A percentile compares a stretch with the other conserved stretches of the same genome.
phyloP scores from a whole-genome alignment of 1,284 basidiomycete species.

The Macrocybe sp. region DNA sequence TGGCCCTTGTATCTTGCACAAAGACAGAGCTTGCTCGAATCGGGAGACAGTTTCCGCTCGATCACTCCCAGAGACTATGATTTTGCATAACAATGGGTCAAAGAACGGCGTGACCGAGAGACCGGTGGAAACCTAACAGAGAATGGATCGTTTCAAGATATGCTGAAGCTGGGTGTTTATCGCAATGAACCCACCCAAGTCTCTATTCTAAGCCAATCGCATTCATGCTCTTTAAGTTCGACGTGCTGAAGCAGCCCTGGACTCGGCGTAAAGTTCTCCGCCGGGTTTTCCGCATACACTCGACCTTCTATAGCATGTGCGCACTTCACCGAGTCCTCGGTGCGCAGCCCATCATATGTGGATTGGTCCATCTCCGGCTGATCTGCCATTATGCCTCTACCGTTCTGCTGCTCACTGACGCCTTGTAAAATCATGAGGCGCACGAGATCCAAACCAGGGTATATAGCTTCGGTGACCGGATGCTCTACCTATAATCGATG shows the following conservation, averaged over 20 bases:
- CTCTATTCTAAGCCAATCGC: conserved; percentile 49
- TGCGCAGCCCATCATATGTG: conserved; percentile 23
- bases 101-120: conserved; percentile 49
- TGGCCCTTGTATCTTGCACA: conserved; percentile 35
- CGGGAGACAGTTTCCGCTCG: conserved; percentile 38
- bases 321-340: conserved; percentile 6
- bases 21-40: conserved; percentile 30
- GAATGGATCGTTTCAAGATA: too few relatives aligned
- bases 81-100: conserved; percentile 54
- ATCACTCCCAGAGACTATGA: conserved; percentile 40
- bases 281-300: conserved; percentile 65
- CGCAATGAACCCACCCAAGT: conserved; percentile 39
- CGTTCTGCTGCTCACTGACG: conserved; percentile 26
- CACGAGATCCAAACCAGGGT: conserved; percentile 59
- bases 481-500: conserved; percentile 53
- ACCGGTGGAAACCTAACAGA: conserved; percentile 43
- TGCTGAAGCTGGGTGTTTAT: too few relatives aligned
- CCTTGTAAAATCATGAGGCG: conserved; percentile 62
- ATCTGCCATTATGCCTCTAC: conserved; percentile 7
- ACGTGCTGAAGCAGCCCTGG: conserved; percentile 62
- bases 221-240: conserved; percentile 27
- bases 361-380: conserved; percentile 28
- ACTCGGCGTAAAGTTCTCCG: conserved; percentile 51
- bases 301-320: conserved; percentile 58
- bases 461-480: conserved; percentile 56